These are phyloP conservation scores for Rauvolfia tetraphylla DNA, from an alignment of 257 asterid species.

Conservation along the genomic window DNA sequence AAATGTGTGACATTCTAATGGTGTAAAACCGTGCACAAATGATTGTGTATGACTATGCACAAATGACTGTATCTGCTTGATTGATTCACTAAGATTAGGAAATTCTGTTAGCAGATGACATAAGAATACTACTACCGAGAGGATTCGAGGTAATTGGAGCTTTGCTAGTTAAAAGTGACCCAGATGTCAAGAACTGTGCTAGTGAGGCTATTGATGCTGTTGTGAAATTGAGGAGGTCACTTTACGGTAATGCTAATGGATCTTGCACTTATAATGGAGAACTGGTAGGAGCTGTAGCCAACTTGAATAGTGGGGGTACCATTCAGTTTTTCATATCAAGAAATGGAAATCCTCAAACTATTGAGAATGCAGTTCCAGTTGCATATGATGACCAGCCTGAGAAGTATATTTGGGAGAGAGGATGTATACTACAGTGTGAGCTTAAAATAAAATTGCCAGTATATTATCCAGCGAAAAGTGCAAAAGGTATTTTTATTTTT, in stretches of 20 bases:
- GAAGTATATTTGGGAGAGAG: constrained; percentile 68
- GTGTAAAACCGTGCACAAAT: neutral
- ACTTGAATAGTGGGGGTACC: constrained; percentile 40
- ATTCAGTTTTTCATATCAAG: constrained; percentile 56
- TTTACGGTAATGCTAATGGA: constrained; percentile 24
- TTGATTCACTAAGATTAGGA: neutral
- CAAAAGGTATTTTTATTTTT: constrained; percentile 40
- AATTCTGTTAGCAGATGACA: constrained; percentile 53
- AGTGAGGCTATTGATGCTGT: constrained; percentile 55
- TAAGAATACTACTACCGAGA: constrained; percentile 60
- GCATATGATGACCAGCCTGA: constrained; percentile 65
- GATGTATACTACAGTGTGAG: constrained; percentile 64
- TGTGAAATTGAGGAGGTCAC: constrained; percentile 45
- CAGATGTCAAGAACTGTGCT: constrained; percentile 34
- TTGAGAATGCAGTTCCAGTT: constrained; percentile 44
- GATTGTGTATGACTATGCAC: neutral
- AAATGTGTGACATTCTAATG: neutral
- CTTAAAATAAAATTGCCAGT: constrained; percentile 69
- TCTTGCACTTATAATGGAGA: constrained; percentile 25
- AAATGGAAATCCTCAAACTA: constrained; percentile 25
- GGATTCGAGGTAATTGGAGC: constrained; percentile 88
- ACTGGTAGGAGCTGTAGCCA: constrained; percentile 64
- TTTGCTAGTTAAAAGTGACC: constrained; percentile 40
- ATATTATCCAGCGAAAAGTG: constrained; percentile 46
- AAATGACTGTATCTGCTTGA: neutral